Base-by-base conservation (phyloP, 257 asterid species). In the Forsythia suspensa region DNA sequence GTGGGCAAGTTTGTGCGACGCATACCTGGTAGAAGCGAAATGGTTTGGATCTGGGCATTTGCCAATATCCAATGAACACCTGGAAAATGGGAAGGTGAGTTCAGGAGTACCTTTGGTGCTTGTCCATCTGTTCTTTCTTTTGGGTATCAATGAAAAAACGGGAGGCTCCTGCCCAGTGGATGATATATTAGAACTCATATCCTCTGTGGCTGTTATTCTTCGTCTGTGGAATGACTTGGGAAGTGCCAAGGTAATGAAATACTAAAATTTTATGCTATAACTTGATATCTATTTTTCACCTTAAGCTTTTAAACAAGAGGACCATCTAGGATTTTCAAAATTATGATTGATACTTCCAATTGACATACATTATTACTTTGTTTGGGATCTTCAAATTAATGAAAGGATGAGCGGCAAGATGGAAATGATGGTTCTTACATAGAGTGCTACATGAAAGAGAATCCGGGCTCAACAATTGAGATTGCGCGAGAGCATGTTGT, bases 361-460 rank as follows among this genome's bases (percentile, higher is more conserved):
- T 43, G 2, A 41, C 34, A 21, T 63, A 3, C 8, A 15, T 0
- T 24, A 0, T 57, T 24, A 9, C 9, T 43, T 43, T 9, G 51
- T 43, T 43, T 2, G 8, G 51, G 9, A 9, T 9, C 0, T 8
- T 9, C 3, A 43, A 9, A 9, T 3, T 43, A 9, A 43, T 6
- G 71, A 8, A 74, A 85, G 90, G 93, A 89, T n/a, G 90, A 89
- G 79, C 55, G 83, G 8, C 89, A 89, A 84, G 77, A 77, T 42
- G 90, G 90, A 11, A 24, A 73, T 18, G 90, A 86, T 52, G 88
- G 91, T 10, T 87, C 89, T 0, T 87, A 82, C 20, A 43, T 87
- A 4, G 80, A 86, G 13, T 87, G 78, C 82, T 86, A 79, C 77
- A 55, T 89, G 82, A 81, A 86, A 68, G 86, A 89, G 29, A 74